phyloP scores from a whole-genome alignment of 805 yeast species.

The Starmerella bombi region DNA sequence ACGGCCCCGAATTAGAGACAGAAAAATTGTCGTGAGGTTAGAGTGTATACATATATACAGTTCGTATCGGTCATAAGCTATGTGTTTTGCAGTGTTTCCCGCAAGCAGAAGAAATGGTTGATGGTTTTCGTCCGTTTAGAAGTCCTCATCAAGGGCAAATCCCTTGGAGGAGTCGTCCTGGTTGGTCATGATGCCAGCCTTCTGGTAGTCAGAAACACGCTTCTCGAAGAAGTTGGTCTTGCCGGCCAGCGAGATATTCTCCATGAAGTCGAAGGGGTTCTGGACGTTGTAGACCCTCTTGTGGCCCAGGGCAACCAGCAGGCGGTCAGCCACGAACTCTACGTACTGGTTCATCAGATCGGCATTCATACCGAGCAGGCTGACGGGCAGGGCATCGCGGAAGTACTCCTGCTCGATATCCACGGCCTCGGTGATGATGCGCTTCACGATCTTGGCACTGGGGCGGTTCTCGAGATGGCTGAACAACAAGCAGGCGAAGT shows the following conservation, averaged over 20 bases:
- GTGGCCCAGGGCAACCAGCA: constrained; percentile 82
- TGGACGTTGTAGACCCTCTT: constrained; percentile 72
- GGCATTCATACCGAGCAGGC: constrained; percentile 88
- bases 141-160: constrained; percentile 87
- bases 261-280: constrained; percentile 98
- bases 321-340: constrained; percentile 94
- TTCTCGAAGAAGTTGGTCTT: constrained; percentile 98
- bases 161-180: constrained; percentile 34
- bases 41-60: no score
- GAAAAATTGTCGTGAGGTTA: no score
- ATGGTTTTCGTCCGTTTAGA: constrained; percentile 35
- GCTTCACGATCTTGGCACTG: constrained; percentile 58
- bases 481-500: constrained; percentile 90
- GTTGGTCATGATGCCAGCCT: constrained; percentile 96
- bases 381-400: constrained; percentile 87
- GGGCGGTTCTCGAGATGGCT: constrained; percentile 90
- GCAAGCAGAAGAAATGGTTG: background rate
- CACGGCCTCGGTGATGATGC: constrained; percentile 89
- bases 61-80: constrained; percentile 1
- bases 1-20: background rate
- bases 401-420: constrained; percentile 86
- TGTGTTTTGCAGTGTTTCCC: background rate
- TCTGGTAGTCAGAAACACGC: constrained; percentile 97
- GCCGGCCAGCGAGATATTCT: constrained; percentile 94
- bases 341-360: constrained; percentile 94